These are phyloP conservation scores for Arxiozyma telluris DNA, from an alignment of 1,139 yeast genomes.

Conservation along the genomic window DNA sequence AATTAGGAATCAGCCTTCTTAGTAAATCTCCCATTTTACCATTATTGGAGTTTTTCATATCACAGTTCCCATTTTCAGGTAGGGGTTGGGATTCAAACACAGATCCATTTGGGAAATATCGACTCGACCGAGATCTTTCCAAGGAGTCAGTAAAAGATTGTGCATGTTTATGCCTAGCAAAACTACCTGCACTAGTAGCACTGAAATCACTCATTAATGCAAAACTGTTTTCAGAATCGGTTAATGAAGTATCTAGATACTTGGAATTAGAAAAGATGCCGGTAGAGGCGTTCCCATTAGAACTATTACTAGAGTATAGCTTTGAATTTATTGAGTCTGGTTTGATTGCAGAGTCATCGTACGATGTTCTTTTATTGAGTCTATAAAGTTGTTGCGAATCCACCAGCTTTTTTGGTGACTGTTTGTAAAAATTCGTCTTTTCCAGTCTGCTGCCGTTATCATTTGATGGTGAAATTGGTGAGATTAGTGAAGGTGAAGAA, in stretches of 20 bases:
- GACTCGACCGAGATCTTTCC: conserved; percentile 18
- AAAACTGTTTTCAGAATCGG: conserved; percentile 31
- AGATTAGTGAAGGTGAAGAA: conserved; percentile 6
- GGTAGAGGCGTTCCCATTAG: conserved; percentile 10
- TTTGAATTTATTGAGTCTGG: background rate
- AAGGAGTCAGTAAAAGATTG: conserved; percentile 31
- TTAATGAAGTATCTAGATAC: conserved; percentile 24
- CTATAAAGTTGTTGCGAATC: background rate
- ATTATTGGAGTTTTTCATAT: conserved; percentile 8
- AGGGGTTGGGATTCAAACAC: conserved; percentile 1
- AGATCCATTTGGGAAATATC: background rate
- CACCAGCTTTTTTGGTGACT: background rate
- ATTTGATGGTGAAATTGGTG: conserved; percentile 16
- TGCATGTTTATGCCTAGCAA: conserved; percentile 59
- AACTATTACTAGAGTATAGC: background rate
- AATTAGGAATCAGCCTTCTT: conserved; percentile 17
- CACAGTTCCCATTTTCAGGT: conserved; percentile 1
- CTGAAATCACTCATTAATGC: conserved; percentile 54
- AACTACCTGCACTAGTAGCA: conserved; percentile 86
- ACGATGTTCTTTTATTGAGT: background rate
- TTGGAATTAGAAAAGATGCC: conserved; percentile 25
- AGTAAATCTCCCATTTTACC: conserved; percentile 23
- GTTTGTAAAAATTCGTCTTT: background rate
- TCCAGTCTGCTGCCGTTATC: conserved; percentile 11
- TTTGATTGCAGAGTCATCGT: background rate